Evolutionary conservation across 805 yeast species (phyloP).

Genomic region (Teunomyces panamensis): DNA sequence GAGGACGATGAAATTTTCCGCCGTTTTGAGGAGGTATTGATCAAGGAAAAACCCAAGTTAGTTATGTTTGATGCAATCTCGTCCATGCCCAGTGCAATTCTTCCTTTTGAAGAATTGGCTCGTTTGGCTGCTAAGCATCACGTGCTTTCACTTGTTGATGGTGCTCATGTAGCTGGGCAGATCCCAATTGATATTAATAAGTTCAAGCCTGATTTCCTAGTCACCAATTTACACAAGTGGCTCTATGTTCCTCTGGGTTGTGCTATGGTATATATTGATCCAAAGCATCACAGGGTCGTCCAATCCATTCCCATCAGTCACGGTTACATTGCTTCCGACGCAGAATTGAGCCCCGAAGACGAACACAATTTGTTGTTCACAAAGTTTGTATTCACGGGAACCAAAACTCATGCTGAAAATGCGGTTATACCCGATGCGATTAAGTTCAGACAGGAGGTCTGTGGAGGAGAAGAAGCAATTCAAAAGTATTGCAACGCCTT

Average conservation of each 20-base stretch:
- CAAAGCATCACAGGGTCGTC: conserved; percentile 45
- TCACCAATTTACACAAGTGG: conserved; percentile 73
- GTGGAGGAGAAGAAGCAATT: conserved; percentile 62
- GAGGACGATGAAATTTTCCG: conserved; percentile 20
- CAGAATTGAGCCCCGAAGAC: conserved; percentile 16
- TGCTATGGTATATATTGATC: conserved; percentile 57
- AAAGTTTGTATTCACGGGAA: conserved; percentile 52
- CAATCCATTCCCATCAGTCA: conserved; percentile 62
- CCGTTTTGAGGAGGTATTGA: conserved; percentile 20
- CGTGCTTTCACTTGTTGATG: conserved; percentile 61
- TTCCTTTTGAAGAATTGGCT: conserved; percentile 55
- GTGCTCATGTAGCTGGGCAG: conserved; percentile 68
- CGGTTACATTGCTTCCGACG: conserved; percentile 35
- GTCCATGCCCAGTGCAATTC: conserved; percentile 59
- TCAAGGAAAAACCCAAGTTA: conserved; percentile 26
- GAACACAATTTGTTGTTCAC: conserved; percentile 32
- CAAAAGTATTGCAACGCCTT: conserved; percentile 45
- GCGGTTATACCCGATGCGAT: conserved; percentile 46
- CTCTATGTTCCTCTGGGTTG: conserved; percentile 53
- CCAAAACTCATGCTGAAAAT: conserved; percentile 45
- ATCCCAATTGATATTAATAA: conserved; percentile 40
- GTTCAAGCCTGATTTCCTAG: conserved; percentile 57
- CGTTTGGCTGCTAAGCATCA: conserved; percentile 43
- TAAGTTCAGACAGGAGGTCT: conserved; percentile 49
- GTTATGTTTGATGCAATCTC: conserved; percentile 57